A percentile compares a stretch with the other conserved stretches of the same genome.
Conservation (phyloP, 306 rosid species). For the cucumber (Cucumis sativus) region Cucumber_9930_V3 NC_026657.2:2682001-2682500, state of each 20-base stretch:
- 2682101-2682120: not conserved
- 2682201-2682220: constrained; percentile 63
- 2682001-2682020: not conserved
- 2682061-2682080: not conserved
- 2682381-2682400: not conserved
- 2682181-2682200: constrained; percentile 21
- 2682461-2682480: constrained; percentile 20
- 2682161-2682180: not conserved
- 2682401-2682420: not conserved
- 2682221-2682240: constrained; percentile 31
- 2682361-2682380: constrained; percentile 3
- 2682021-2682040: not conserved
- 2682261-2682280: constrained; percentile 69
- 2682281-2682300: constrained; percentile 64
- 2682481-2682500: constrained; percentile 35
- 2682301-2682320: constrained; percentile 21
- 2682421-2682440: constrained; percentile 17
- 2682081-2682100: not conserved
- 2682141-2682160: not conserved
- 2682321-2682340: constrained; percentile 45
- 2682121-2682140: not conserved
- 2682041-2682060: not conserved
- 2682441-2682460: constrained; percentile 26
- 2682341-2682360: constrained; percentile 18
- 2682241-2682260: constrained; percentile 74